Evolutionary conservation across 176 grass and related monocot genomes (phyloP).

Genomic region (Elymus sibiricus): DNA sequence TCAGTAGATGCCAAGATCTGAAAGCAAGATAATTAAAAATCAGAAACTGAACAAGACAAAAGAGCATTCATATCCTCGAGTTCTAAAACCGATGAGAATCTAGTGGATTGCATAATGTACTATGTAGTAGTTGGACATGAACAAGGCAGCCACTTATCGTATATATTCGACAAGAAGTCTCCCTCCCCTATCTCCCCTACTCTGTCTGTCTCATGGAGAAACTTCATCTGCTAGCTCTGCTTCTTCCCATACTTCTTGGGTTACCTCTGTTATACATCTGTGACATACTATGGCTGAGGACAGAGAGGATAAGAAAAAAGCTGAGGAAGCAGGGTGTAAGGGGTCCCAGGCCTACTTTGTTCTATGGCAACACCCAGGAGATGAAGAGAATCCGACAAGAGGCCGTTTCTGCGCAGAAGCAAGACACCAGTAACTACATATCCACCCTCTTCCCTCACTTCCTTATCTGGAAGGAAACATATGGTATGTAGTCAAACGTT

Average conservation of each 20-base stretch:
- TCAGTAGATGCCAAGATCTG: not conserved
- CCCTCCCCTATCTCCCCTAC: not conserved
- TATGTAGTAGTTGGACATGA: not conserved
- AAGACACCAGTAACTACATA: constrained; percentile 16
- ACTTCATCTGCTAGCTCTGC: not conserved
- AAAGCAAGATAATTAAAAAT: not conserved
- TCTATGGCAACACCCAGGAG: constrained; percentile 12
- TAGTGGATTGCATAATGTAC: not conserved
- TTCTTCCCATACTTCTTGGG: constrained; percentile 2
- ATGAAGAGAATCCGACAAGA: constrained; percentile 6
- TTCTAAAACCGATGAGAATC: not conserved
- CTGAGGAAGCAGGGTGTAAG: not conserved
- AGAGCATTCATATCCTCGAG: not conserved
- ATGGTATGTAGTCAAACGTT: not conserved
- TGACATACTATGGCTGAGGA: not conserved
- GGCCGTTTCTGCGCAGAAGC: not conserved
- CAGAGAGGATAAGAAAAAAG: not conserved
- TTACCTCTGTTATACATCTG: not conserved
- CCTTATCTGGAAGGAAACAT: constrained; percentile 7
- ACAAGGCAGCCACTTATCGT: not conserved
- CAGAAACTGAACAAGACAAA: not conserved
- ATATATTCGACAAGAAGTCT: not conserved
- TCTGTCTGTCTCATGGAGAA: constrained; percentile 6
- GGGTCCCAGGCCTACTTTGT: constrained; percentile 4
- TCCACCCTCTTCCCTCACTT: constrained; percentile 2